Base-by-base conservation (phyloP, 2,329 filamentous ascomycete species). In the Fusarium newnesense region DNA sequence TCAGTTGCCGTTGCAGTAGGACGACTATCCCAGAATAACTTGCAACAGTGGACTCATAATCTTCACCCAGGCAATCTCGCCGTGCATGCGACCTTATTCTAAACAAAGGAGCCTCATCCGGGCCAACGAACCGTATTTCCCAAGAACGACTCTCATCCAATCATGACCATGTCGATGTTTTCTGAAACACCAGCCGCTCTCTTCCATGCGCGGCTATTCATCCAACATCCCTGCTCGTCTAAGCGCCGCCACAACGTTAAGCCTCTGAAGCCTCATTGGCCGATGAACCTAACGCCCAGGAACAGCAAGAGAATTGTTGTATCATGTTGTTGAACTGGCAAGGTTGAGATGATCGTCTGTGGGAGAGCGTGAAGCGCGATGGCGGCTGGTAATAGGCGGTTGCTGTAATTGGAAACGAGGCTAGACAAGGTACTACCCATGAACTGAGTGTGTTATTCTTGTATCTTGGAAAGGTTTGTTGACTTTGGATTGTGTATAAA, bases 11-110 rank as follows among this genome's bases (percentile, higher is more conserved):
- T 44, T 60, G 46, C 46, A 61, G 63, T 63, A 71, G 71, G 21
- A 49, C 64, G 56, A 50, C 44, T 37, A 64, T 69, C 47, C 37
- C 12, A 57, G 47, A 71, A 72, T 57, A 74, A 59, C 56, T 30
- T 60, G 52, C 57, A 47, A 68, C 58, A 58, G 50, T 69, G 50
- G 67, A 43, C 56, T 70, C 57, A 66, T 47, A 43, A 42, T 54
- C 54, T 56, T 72, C 58, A 67, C 46, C 54, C 46, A 52, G 9
- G 40, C 77, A 77, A 80, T 80, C 75, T 80, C 70, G 74, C 79
- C 79, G 54, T 72, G 30, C 60, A 65, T 78, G 78, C 78, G 69
- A 64, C 79, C 79, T 43, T 47, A 39, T 60, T 63, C 71, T 63
- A 76, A 75, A 74, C 73, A 59, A 53, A 59, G 60, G 74, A 72